Conservation (phyloP, 805 yeast genomes). For the Sugiyamaella americana region DNA sequence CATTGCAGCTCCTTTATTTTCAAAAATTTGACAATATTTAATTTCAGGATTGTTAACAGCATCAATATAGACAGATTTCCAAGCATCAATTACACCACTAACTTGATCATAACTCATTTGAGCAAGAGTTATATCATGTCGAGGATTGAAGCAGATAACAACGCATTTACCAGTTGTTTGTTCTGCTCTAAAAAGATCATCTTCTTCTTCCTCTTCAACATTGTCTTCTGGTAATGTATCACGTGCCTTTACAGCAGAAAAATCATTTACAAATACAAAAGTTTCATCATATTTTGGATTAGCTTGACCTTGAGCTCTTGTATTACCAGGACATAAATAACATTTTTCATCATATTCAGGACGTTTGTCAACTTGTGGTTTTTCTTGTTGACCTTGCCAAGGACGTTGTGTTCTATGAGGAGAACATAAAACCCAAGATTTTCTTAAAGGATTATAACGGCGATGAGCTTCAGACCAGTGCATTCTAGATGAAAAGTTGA, state of each 20-base stretch:
- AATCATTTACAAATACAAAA: slow-evolving; percentile 61
- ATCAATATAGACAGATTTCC: slow-evolving; percentile 49
- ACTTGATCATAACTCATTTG: slow-evolving; percentile 46
- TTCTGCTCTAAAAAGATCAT: slow-evolving; percentile 45
- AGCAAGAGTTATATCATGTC: slow-evolving; percentile 62
- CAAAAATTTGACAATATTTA: slow-evolving; percentile 61
- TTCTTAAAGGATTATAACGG: slow-evolving; percentile 63
- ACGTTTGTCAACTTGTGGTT: slow-evolving; percentile 35
- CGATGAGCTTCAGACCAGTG: slow-evolving; percentile 43
- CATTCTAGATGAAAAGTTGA: too few species aligned
- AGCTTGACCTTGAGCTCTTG: slow-evolving; percentile 52
- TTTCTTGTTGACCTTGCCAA: slow-evolving; percentile 73
- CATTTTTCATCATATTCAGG: slow-evolving; percentile 61
- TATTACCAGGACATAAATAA: slow-evolving; percentile 67
- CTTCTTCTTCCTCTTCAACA: slow-evolving; percentile 29
- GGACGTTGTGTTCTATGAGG: slow-evolving; percentile 77
- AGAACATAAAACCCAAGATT: slow-evolving; percentile 62
- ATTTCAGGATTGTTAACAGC: slow-evolving; percentile 41
- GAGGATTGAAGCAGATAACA: slow-evolving; percentile 68
- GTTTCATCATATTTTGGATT: slow-evolving; percentile 57
- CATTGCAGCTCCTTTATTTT: slow-evolving; percentile 74
- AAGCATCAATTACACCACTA: slow-evolving; percentile 47
- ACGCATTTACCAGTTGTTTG: slow-evolving; percentile 63
- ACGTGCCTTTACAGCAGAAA: slow-evolving; percentile 52
- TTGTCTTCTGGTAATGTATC: slow-evolving; percentile 16